These are phyloP conservation scores for Artemisia annua DNA, from an alignment of 129 eudicot species.

Conservation along the genomic window DNA sequence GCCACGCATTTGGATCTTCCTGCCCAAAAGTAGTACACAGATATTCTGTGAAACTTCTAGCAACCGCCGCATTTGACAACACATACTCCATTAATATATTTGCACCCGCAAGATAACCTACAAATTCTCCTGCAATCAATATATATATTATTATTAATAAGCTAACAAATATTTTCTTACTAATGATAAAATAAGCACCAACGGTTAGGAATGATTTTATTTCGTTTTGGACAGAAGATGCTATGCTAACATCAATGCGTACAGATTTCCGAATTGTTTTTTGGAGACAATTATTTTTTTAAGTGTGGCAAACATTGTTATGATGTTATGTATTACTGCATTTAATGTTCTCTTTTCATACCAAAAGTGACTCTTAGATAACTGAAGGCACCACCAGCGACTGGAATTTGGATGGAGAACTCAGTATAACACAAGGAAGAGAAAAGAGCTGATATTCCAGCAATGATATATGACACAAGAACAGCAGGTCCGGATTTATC, in stretches of 20 bases:
- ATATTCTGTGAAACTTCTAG: slow-evolving; percentile 85
- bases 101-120: slow-evolving; percentile 79
- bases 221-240: too few species aligned
- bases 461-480: slow-evolving; percentile 64
- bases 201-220: background rate
- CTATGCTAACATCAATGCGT: too few species aligned
- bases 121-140: slow-evolving; percentile 64
- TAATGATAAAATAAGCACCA: background rate
- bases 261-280: too few species aligned
- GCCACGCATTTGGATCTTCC: slow-evolving; percentile 62
- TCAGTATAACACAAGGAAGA: slow-evolving; percentile 84
- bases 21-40: slow-evolving; percentile 60
- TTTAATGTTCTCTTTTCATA: slow-evolving; percentile 27
- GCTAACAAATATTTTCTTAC: background rate
- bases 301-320: background rate
- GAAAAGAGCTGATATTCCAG: slow-evolving; percentile 75
- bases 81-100: slow-evolving; percentile 83
- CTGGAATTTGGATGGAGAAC: slow-evolving; percentile 73
- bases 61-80: slow-evolving; percentile 75
- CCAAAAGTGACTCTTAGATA: slow-evolving; percentile 83
- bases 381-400: slow-evolving; percentile 89
- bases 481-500: slow-evolving; percentile 64
- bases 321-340: background rate
- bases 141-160: background rate
- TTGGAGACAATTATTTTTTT: background rate